Base-by-base conservation (phyloP, 2,329 filamentous ascomycete species). In the Lasiodiplodia gonubiensis region DNA sequence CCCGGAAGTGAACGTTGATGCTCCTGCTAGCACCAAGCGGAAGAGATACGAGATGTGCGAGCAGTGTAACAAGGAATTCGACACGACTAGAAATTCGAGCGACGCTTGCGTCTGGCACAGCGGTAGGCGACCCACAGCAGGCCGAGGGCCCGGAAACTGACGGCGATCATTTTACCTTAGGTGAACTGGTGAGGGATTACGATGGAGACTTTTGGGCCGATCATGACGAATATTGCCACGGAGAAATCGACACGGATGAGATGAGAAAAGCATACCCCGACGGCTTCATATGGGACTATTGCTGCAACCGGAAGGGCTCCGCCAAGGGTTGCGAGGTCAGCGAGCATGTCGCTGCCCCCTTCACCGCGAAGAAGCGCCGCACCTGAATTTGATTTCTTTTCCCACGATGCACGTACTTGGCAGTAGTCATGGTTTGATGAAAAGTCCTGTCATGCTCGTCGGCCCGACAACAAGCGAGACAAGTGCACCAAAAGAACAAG, bases 181-280 rank as follows among this genome's bases (percentile, higher is more conserved):
- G 74, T 4, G 46, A 71, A 1, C 49, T 74, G n/a, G 74, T 75
- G 33, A 53, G 70, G 2, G 67, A 75, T 27, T 49, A 71, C 18
- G 70, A 75, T 0, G 53, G 30, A 0, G 72, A 72, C 48, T 54
- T 69, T 33, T 78, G 76, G 76, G 72, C 68, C 2, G 74, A 79
- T 57, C 69, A 73, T 16, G 75, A 78, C 42, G 72, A 75, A 57
- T 7, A 65, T 1, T 69, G 59, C 35, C 74, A 78, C 37, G 76
- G 77, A 0, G 11, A 35, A 1, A 75, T 76, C 8, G 74, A 77
- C 63, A 69, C 70, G 1, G 23, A 69, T 0, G 69, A 72, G 35
- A 73, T 68, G 33, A 69, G 70, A 1, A 61, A 74, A 18, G 69
- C 74, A 2, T 72, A 30, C 39, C 74, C 75, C 0, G 70, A 76